Evolutionary conservation across 768 basidiomycete genomes (phyloP).

Genomic region (Botryobasidium botryosum): DNA sequence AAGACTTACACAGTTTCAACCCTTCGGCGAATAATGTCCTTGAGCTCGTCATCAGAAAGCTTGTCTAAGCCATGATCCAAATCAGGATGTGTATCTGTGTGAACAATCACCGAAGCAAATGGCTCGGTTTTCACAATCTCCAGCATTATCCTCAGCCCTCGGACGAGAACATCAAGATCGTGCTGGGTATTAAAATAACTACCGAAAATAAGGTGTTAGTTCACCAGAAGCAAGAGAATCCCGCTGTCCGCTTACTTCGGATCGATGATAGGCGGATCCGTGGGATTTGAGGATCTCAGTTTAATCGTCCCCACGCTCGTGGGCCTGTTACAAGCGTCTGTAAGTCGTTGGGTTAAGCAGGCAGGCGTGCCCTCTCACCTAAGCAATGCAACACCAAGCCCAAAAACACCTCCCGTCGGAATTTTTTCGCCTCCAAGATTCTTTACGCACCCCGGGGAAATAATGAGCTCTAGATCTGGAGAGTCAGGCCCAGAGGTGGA

Average conservation of each 20-base stretch:
- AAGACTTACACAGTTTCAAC: constrained; percentile 26
- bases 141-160: background rate
- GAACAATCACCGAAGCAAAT: constrained; percentile 7
- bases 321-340: background rate
- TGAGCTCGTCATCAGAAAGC: constrained; percentile 23
- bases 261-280: background rate
- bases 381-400: background rate
- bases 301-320: background rate
- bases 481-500: background rate
- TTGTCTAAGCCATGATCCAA: constrained; percentile 25
- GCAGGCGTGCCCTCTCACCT: too few relatives aligned
- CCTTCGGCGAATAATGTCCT: constrained; percentile 20
- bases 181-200: constrained; percentile 4
- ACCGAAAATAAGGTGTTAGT: background rate
- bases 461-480: constrained; percentile 10
- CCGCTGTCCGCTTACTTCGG: background rate
- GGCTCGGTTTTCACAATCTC: background rate
- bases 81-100: constrained; percentile 23
- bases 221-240: background rate
- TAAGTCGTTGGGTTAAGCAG: background rate
- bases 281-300: background rate
- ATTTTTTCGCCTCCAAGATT: background rate
- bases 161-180: constrained; percentile 4
- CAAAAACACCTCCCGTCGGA: background rate
- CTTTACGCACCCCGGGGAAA: background rate